Base-by-base conservation (phyloP, 1,284 basidiomycete species). In the Melanopsichium pennsylvanicum region DNA sequence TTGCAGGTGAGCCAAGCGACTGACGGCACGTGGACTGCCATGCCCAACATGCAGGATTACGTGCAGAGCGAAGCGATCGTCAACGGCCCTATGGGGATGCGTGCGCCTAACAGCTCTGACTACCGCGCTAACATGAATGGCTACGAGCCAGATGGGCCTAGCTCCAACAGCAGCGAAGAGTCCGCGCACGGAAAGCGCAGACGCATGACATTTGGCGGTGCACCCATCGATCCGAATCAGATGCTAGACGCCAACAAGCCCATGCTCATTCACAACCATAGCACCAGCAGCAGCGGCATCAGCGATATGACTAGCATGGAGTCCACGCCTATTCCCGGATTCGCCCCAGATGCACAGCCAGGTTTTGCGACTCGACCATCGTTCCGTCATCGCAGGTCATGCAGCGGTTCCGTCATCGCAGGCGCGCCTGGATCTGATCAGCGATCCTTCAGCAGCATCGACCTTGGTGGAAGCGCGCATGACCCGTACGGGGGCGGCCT, bases 141-240 rank as follows among this genome's bases (percentile, higher is more conserved):
- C 37, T 70, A 66, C 46, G 62, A 64, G 19, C 35, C 47, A 10
- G 68, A 61, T 15, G 61, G 52, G 3, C 40, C 57, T 11, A 46
- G 57, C 31, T 47, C 48, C 48, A 61, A 49, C 32, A 49, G 46
- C 48, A 67, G 58, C 47, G 50, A 58, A 38, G 58, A 61, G 5
- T 58, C 58, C 18, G 58, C 52, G 2, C 45, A 57, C 29, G 52
- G 54, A 40, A 71, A 67, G 39, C 54, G 58, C 32, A 46, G 69
- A 44, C 57, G 69, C 22, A 71, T 71, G 69, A 71, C 63, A 2
- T 66, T 67, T 25, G 46, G 48, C 16, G 68, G 52, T 5, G 52
- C 57, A 8, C 55, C 63, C 38, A 54, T 58, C 37, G 48, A 44
- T 12, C 54, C 40, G 7, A 29, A 29, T 19, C 41, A 47, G 43